Evolutionary conservation across 2,329 filamentous ascomycete species (phyloP), one percentile per base, ranked within the genome.

Genomic region (Aaosphaeria pasadenensis): DNA sequence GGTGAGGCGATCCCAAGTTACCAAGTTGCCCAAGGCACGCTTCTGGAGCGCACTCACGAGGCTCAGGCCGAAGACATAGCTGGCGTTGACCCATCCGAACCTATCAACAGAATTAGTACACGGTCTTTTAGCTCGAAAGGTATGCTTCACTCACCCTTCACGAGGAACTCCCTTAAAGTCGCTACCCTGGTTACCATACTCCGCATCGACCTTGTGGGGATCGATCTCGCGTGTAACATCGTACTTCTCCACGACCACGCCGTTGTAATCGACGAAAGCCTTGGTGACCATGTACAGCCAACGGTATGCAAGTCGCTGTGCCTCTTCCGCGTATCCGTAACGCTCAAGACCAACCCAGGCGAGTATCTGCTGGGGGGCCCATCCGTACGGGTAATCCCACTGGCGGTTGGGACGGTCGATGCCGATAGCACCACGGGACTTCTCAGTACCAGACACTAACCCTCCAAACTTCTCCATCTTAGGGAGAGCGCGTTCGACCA

Each of bases 231-330:
- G 79, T 17, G 92, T 97, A 51, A 99, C 94, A 71, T 99, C 89
- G 75, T 99, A 99, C 76, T 99, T 99, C 74, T 99, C 94, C 5
- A 97, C 94, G 1, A 99, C 92, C 6, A 96, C 91, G 36, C 94
- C 94, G 66, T 97, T 97, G 78, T 92, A 97, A 70, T 99, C 92
- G 51, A 96, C 91, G 74, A 97, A 97, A 0, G 94, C 91, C 73
- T 95, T 96, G 49, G 90, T 96, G 63, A 96, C 91, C 92, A 97
- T 97, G 70, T 91, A 95, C 45, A 96, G 75, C 94, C 94, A 99
- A 71, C 94, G 91, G 73, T 99, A 99, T 0, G 90, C 88, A 55
- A 99, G 74, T 32, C 91, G 80, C 73, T 96, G 88, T 1, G 91
- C 91, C 52, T 96, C 91, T 28, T 92, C 88, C 30, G 87, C 85